Percentiles rank a stretch among this genome's conserved stretches.
Conservation (phyloP, 2,329 filamentous ascomycete species). For the Seiridium unicorne region DNA sequence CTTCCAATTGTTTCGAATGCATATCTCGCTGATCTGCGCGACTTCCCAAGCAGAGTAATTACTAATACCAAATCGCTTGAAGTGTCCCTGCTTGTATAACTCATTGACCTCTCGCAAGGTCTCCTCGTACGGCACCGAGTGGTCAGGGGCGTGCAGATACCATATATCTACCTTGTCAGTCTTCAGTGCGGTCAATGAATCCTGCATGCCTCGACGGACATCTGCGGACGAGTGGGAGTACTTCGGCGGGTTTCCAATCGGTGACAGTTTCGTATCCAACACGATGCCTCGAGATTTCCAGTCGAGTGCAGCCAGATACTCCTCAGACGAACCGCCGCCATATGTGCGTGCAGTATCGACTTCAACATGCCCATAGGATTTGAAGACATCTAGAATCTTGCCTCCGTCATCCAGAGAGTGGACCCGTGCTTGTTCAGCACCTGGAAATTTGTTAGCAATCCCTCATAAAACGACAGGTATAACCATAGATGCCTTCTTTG, state of each 20-base stretch:
- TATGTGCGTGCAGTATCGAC: conserved; percentile 21
- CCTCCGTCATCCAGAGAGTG: neutral
- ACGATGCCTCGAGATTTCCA: conserved; percentile 14
- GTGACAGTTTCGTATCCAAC: conserved; percentile 21
- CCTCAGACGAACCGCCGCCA: conserved; percentile 16
- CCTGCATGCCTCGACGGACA: conserved; percentile 4
- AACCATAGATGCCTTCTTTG: neutral
- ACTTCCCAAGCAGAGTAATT: conserved; percentile 46
- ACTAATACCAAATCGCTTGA: conserved; percentile 42
- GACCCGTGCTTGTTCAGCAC: neutral
- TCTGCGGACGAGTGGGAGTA: neutral
- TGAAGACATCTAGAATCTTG: conserved; percentile 3
- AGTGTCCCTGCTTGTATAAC: conserved; percentile 37
- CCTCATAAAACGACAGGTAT: neutral
- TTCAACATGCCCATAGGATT: neutral
- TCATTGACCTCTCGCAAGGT: conserved; percentile 39
- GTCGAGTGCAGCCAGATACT: conserved; percentile 13
- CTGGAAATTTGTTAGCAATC: neutral
- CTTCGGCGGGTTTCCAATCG: conserved; percentile 1
- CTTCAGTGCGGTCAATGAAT: conserved; percentile 9
- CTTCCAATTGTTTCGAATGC: conserved; percentile 36
- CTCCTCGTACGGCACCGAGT: conserved; percentile 38
- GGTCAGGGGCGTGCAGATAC: conserved; percentile 45
- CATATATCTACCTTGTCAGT: conserved; percentile 28
- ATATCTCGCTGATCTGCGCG: conserved; percentile 38